These are phyloP conservation scores for Millerago galiae DNA, from an alignment of 805 yeast species.

Conservation along the genomic window DNA sequence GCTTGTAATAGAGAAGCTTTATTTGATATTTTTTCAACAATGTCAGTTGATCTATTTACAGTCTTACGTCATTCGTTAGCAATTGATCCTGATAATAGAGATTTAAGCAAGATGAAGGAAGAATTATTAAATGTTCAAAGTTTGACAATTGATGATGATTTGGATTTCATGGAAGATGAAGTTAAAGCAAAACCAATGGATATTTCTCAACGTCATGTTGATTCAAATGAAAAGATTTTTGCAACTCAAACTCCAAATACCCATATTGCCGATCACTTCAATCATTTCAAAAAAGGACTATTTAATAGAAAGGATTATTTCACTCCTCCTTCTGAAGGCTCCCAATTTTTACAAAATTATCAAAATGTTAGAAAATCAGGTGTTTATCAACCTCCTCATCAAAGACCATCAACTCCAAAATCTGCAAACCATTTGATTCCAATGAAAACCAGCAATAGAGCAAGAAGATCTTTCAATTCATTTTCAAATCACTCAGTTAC, in stretches of 20 bases:
- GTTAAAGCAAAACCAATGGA: constrained; percentile 18
- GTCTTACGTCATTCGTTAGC: constrained; percentile 73
- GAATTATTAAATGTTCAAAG: constrained; percentile 56
- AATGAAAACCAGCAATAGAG: constrained; percentile 7
- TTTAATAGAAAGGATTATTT: constrained; percentile 68
- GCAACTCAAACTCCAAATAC: constrained; percentile 57
- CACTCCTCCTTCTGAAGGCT: constrained; percentile 70
- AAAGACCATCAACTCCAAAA: constrained; percentile 22
- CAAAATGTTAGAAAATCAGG: constrained; percentile 27
- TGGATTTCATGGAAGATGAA: constrained; percentile 33
- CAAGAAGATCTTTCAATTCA: constrained; percentile 21
- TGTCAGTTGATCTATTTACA: constrained; percentile 83
- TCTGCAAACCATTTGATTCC: constrained; percentile 13
- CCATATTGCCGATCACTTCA: constrained; percentile 33
- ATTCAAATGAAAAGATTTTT: constrained; percentile 33
- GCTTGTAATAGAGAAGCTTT: constrained; percentile 83
- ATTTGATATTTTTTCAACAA: constrained; percentile 84
- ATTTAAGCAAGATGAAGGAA: constrained; percentile 49
- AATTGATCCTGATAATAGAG: constrained; percentile 82
- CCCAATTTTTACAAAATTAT: constrained; percentile 64
- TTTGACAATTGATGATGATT: constrained; percentile 81
- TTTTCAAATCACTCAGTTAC: constrained; percentile 21
- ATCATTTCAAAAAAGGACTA: constrained; percentile 27
- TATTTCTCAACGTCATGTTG: constrained; percentile 5
- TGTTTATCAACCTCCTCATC: constrained; percentile 21